Base-by-base conservation (phyloP, 108 stramenopile species). In the Nannochloropsis salina region DNA sequence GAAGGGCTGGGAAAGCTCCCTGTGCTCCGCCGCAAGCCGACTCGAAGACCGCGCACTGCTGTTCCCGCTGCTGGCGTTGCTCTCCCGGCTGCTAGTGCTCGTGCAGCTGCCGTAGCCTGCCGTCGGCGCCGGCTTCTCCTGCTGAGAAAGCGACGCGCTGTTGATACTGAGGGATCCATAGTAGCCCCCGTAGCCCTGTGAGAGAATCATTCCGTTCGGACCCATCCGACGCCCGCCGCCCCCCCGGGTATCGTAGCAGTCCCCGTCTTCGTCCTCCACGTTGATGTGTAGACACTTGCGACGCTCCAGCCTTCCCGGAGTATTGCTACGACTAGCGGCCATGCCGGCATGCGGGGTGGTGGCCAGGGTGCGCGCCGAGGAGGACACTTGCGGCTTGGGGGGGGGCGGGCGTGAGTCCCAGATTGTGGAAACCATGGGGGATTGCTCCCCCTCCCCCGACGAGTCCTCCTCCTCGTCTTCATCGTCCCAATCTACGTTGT, bases 361-460 rank as follows among this genome's bases (percentile, higher is more conserved):
- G 61, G 61, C 61, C 61, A 74, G 61, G n/a, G 61, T 74, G 61
- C 61, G 61, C n/a, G 61, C 61, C n/a, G 61, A 74, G 61, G 61
- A 74, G 61, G 61, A 74, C 15, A 74, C 31, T 31, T 31, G 31
- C 31, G 31, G 0, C 31, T 31, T 31, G 31, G 31, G 31, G 31
- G 31, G 31, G 31, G 31, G 31, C 31, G 31, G 31, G 31, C 31
- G 31, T 31, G 31, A 31, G 31, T 31, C 31, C 31, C 31, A 1
- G 31, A 31, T 31, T 31, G 31, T 31, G 31, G 31, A 31, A 31
- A 1, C 31, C 31, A 31, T 31, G 31, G 31, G 31, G 31, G 31
- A 1, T 31, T 31, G 31, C 31, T 31, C 31, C 31, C 31, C 31
- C 1, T 31, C 31, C 31, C 31, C 31, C 31, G 1, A n/a, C 61